A percentile compares a stretch with the other conserved stretches of the same genome.
phyloP scores from a whole-genome alignment of 257 asterid species.

The Thymus mandschuricus region DNA sequence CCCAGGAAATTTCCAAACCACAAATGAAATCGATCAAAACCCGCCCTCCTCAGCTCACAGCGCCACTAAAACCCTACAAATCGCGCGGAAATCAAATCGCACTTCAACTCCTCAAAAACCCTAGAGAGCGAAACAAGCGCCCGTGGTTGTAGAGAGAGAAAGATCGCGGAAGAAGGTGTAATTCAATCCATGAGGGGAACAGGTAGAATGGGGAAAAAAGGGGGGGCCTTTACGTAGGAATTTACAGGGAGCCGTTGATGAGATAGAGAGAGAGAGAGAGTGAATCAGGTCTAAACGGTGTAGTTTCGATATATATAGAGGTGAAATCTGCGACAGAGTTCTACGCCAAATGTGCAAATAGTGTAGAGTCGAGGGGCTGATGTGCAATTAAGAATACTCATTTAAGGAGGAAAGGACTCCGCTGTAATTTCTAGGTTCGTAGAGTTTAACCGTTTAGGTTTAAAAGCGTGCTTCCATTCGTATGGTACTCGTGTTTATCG shows the following conservation, averaged over 20 bases:
- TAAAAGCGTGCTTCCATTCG: not conserved
- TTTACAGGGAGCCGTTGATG: conserved; percentile 30
- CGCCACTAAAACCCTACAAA: conserved; percentile 38
- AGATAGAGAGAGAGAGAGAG: not conserved
- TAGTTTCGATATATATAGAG: conserved; percentile 6
- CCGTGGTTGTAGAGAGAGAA: conserved; percentile 27
- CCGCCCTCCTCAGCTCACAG: conserved; percentile 22
- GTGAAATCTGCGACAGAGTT: not conserved
- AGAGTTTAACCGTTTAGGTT: not conserved
- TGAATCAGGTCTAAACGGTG: not conserved
- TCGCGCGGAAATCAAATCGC: conserved; percentile 29
- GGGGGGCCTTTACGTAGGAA: conserved; percentile 7
- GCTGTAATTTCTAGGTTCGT: conserved; percentile 6
- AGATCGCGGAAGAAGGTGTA: conserved; percentile 20
- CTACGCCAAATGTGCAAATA: not conserved
- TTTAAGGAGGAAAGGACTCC: not conserved
- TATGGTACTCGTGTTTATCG: not conserved
- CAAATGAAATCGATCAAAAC: conserved; percentile 15
- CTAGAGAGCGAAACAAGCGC: conserved; percentile 34
- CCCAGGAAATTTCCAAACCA: not conserved
- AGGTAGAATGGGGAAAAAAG: not conserved
- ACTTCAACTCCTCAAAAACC: conserved; percentile 38
- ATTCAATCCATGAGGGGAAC: conserved; percentile 33
- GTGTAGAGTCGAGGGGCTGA: conserved; percentile 13
- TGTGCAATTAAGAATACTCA: not conserved